phyloP scores from a whole-genome alignment of 2,329 filamentous ascomycete species.

The Cladophialophora chaetospira region DNA sequence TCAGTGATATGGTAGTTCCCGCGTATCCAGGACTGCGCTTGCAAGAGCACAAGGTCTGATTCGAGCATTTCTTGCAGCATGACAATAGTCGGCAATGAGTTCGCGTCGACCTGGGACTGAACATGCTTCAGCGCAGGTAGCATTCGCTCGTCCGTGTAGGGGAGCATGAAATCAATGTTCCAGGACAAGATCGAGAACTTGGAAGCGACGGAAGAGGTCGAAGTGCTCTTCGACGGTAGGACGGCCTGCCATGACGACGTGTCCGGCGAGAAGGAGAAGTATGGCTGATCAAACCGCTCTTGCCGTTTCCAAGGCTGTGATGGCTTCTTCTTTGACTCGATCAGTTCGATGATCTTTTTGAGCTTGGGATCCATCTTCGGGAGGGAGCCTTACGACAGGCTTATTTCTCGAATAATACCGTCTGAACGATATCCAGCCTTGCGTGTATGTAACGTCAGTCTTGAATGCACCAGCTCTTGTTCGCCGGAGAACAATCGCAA shows the following conservation, averaged over 20 bases:
- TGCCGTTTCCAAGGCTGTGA: conserved; percentile 33
- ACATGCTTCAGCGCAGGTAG: conserved; percentile 45
- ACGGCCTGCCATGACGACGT: conserved; percentile 25
- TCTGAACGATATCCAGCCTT: background rate
- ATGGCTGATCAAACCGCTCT: conserved; percentile 30
- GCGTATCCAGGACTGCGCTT: conserved; percentile 50
- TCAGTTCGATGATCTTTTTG: conserved; percentile 26
- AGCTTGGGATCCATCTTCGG: conserved; percentile 24
- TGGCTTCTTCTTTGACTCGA: conserved; percentile 29
- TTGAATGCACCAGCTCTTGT: too few relatives aligned
- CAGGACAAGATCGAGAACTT: conserved; percentile 45
- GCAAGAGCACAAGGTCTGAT: conserved; percentile 50
- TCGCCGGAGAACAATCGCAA: too few relatives aligned
- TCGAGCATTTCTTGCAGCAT: conserved; percentile 57
- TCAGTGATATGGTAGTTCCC: conserved; percentile 54
- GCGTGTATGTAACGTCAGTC: too few relatives aligned
- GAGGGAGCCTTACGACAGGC: background rate
- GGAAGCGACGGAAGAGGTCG: background rate
- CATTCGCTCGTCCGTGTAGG: conserved; percentile 45
- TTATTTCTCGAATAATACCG: background rate
- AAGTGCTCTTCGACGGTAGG: background rate
- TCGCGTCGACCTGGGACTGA: conserved; percentile 35
- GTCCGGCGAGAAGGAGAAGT: conserved; percentile 27
- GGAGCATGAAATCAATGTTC: conserved; percentile 53
- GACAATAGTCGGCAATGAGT: conserved; percentile 42